Evolutionary conservation across 2,329 filamentous ascomycete species (phyloP).

Genomic region (Aspergillus ustus): DNA sequence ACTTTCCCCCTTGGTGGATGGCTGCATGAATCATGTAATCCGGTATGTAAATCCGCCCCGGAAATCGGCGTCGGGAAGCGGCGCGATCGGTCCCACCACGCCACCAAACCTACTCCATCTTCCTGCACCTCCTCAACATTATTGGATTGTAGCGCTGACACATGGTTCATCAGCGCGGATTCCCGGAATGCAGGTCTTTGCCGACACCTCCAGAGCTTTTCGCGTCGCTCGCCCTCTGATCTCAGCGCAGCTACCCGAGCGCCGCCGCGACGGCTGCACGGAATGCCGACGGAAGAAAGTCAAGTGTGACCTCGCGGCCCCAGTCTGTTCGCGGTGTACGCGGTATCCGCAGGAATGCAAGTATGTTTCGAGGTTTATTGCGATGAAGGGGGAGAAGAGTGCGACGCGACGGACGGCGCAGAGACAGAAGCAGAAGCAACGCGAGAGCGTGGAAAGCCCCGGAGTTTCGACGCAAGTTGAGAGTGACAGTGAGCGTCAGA

Average conservation of each 20-base stretch:
- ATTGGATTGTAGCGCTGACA: neutral
- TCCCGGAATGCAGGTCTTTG: neutral
- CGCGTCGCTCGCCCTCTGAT: neutral
- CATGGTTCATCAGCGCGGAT: neutral
- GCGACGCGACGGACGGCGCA: too few relatives aligned
- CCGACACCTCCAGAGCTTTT: neutral
- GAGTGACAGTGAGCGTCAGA: neutral
- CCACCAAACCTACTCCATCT: too few relatives aligned
- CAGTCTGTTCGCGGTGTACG: slow-evolving; percentile 32
- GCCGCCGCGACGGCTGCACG: slow-evolving; percentile 37
- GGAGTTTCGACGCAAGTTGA: neutral
- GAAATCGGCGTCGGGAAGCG: too few relatives aligned
- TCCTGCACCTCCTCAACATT: too few relatives aligned
- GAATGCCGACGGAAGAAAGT: slow-evolving; percentile 38
- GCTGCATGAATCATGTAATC: too few relatives aligned
- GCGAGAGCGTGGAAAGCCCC: neutral
- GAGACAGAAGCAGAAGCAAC: neutral
- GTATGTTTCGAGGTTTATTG: neutral
- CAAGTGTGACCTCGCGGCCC: slow-evolving; percentile 34
- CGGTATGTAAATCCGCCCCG: too few relatives aligned
- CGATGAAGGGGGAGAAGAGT: neutral
- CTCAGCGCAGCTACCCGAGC: slow-evolving; percentile 5
- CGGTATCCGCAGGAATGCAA: slow-evolving; percentile 25
- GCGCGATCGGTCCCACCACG: too few relatives aligned
- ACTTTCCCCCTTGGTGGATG: too few relatives aligned